Base-by-base conservation (phyloP, 371 early-diverging fungal species). In the Zopfochytrium polystomum region DNA sequence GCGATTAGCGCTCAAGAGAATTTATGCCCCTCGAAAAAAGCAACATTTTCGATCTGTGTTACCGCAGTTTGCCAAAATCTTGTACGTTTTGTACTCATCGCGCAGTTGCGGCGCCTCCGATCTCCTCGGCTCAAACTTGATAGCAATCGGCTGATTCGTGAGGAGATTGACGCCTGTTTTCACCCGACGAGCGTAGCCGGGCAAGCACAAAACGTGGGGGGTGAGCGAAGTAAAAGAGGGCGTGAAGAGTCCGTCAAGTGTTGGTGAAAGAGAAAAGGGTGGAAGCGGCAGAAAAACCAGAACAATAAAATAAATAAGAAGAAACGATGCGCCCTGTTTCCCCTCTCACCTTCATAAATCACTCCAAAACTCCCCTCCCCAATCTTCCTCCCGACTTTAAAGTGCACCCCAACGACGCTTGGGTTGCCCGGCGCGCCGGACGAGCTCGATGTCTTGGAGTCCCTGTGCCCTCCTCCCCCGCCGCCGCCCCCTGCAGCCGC, bases 341-440 rank as follows among this genome's bases (percentile, higher is more conserved):
- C 31, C 20, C 27, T 1, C 52, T 13, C 30, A 27, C 98, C 98
- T 87, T 96, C 94, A 73, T 96, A 96, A 60, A 98, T 91, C 64
- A 95, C 88, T 51, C 98, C 98, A 81, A 98, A 97, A 63, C 88
- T 88, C 38, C 98, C 98, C 75, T 96, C 96, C 43, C 96, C 98
- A 70, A 98, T 88, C 78, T 92, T 93, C 74, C 88, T 89, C 52
- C 95, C 95, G 13, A 98, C 93, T 57, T 78, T 86, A 75, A 91
- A 97, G 75, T 96, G 96, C 26, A 90, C 90, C 23, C 98, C 98
- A 13, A 97, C 94, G 34, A 83, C 67, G 54, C 77, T 82, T 15
- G 50, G 60, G 13, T 32, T 26, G 26, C 50, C n/a, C n/a, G n/a
- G n/a, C n/a, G n/a, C n/a, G n/a, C n/a, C n/a, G n/a, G n/a, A n/a